Evolutionary conservation across 805 yeast species (phyloP), one percentile per base, ranked within the genome.

Genomic region (Metschnikowia picachoensis): DNA sequence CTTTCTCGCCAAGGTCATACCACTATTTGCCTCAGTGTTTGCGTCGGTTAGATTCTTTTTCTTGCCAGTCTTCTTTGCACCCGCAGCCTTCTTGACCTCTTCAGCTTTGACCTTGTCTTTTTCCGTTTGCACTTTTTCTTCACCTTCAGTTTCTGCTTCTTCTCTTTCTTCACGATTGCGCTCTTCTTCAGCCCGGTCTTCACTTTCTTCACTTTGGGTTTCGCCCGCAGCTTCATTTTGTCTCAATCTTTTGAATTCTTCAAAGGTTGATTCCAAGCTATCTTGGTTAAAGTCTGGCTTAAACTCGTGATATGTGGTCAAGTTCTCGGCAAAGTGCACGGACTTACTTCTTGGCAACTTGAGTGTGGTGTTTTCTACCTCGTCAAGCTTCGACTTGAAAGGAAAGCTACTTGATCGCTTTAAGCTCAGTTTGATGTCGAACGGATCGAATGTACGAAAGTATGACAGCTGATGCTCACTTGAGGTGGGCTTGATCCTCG

Each of bases 321-420:
- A 39, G 20, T 48, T 39, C 12, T 52, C 55, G 12, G 52, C 56
- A 30, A 52, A 52, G 37, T 52, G 56, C 12, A 52, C 56, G 13
- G 56, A 52, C 41, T 52, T 50, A 41, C 56, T 52, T 33, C 49
- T 41, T 10, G 55, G 51, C 12, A 52, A 7, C 7, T 27, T 28
- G 28, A 36, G 37, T 5, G 44, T 17, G 5, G 38, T 4, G 12
- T 28, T 28, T 5, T 41, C 41, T 15, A 30, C 13, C 5, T 31
- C 37, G 10, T 34, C 41, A 14, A 16, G 30, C 9, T 37, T 37
- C 13, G 45, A 27, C 32, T 43, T 41, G 45, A 41, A 37, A 15
- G 50, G 43, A 37, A 51, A 51, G 27, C 55, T 51, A 14, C 49
- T 43, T n/a, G 55, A 51, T 28, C 49, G 30, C 14, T 30, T 39